Conservation (phyloP, 495 filamentous ascomycete genomes). For the Podospora tetraspora region DNA sequence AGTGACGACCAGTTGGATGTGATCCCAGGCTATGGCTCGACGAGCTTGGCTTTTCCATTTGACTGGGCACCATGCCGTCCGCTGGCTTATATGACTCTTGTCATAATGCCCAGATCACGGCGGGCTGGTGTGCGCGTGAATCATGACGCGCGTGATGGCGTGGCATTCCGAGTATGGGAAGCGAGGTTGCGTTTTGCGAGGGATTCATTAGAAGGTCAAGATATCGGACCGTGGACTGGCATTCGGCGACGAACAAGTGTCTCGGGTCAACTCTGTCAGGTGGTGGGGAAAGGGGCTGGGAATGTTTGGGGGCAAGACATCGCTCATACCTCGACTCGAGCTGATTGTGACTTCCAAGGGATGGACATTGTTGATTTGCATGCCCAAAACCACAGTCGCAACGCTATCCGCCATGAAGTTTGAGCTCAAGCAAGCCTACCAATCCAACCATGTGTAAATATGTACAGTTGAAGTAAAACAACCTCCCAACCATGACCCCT, state of each 20-base stretch:
- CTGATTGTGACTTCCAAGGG: not conserved
- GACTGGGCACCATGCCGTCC: not conserved
- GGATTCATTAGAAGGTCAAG: not conserved
- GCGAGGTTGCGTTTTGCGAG: not conserved
- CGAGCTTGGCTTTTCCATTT: not conserved
- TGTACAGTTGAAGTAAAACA: not conserved
- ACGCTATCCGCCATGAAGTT: not conserved
- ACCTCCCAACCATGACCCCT: not conserved
- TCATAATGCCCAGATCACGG: not conserved
- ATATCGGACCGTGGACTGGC: not conserved
- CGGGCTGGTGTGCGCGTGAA: not conserved
- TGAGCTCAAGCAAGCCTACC: not conserved
- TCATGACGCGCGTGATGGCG: not conserved
- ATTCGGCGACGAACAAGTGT: not conserved
- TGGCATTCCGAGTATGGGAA: not conserved
- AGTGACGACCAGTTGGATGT: slow-evolving; percentile 1
- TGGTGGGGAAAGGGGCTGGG: not conserved
- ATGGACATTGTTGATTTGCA: not conserved
- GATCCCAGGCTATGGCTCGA: not conserved
- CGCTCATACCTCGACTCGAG: not conserved
- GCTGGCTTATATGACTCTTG: not conserved
- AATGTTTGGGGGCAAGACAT: not conserved
- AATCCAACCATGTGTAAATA: not conserved
- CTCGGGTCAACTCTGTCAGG: not conserved
- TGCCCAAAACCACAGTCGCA: not conserved